Percentiles rank a stretch among this genome's conserved stretches.
Evolutionary conservation across 1,139 yeast genomes (phyloP).

Genomic region (Yamadazyma sp.): DNA sequence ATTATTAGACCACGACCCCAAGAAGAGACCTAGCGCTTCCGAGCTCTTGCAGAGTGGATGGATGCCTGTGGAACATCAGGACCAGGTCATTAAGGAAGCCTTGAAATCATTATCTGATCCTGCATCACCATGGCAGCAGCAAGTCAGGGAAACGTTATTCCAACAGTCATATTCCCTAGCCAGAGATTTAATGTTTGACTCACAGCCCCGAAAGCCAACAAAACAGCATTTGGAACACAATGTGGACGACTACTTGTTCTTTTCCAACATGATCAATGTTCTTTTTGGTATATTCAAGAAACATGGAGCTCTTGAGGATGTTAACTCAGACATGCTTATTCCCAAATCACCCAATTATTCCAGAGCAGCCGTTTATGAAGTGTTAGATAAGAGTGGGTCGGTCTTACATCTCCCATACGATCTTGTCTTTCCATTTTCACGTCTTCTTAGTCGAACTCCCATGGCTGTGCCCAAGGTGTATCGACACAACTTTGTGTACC

Average conservation of each 20-base stretch:
- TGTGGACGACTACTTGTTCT: slow-evolving; percentile 42
- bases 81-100: slow-evolving; percentile 85
- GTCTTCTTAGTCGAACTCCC: slow-evolving; percentile 66
- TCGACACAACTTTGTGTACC: slow-evolving; percentile 77
- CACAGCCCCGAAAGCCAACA: slow-evolving; percentile 19
- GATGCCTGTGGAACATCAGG: slow-evolving; percentile 87
- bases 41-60: slow-evolving; percentile 75
- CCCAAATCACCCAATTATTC: slow-evolving; percentile 80
- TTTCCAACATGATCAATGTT: slow-evolving; percentile 53
- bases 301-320: slow-evolving; percentile 87
- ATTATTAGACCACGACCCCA: slow-evolving; percentile 77
- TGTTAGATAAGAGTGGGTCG: slow-evolving; percentile 82
- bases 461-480: slow-evolving; percentile 62
- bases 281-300: slow-evolving; percentile 60
- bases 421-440: slow-evolving; percentile 82
- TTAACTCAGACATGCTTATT: slow-evolving; percentile 53
- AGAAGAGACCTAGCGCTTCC: slow-evolving; percentile 74
- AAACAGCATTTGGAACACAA: slow-evolving; percentile 22
- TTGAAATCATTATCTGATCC: slow-evolving; percentile 83
- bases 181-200: slow-evolving; percentile 75
- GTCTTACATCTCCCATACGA: slow-evolving; percentile 89
- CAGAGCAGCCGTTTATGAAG: slow-evolving; percentile 65
- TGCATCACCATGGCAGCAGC: slow-evolving; percentile 91
- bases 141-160: slow-evolving; percentile 82
- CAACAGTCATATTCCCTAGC: slow-evolving; percentile 82